Percentiles rank a stretch among this genome's conserved stretches.
Evolutionary conservation across 345 rosid genomes (phyloP).

Genomic region (Aegle marmelos): DNA sequence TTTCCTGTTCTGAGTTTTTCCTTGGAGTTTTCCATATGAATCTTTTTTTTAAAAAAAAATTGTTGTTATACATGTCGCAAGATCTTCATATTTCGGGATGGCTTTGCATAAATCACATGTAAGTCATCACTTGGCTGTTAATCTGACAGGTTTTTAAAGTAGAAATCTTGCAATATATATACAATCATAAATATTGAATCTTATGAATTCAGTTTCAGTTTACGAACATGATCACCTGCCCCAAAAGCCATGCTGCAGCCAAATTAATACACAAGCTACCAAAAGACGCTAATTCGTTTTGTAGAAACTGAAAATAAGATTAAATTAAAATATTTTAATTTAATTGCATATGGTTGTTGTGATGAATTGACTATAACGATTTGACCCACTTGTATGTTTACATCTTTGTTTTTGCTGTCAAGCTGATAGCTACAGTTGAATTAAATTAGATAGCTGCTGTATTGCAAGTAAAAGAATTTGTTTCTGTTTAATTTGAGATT

Average conservation of each 20-base stretch:
- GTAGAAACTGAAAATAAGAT: neutral
- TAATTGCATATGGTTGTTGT: neutral
- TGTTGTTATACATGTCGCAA: neutral
- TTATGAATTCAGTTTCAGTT: neutral
- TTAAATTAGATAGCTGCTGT: neutral
- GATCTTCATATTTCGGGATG: neutral
- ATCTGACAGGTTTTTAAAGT: neutral
- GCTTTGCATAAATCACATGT: neutral
- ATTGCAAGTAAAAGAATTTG: too few relatives aligned
- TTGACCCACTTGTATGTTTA: too few relatives aligned
- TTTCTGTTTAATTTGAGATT: too few relatives aligned
- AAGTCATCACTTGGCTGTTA: neutral
- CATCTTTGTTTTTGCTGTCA: too few relatives aligned
- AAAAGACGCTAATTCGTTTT: neutral
- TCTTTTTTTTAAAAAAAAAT: neutral
- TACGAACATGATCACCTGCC: neutral
- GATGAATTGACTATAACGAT: neutral
- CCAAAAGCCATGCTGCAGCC: neutral
- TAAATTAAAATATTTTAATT: neutral
- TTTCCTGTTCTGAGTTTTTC: neutral
- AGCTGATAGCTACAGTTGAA: too few relatives aligned
- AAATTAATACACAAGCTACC: neutral
- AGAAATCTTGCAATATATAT: neutral
- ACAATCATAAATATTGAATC: neutral
- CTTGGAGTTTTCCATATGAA: neutral